Conservation (phyloP, 1,139 yeast species). For the Kurtzmaniella quercitrusa region DNA sequence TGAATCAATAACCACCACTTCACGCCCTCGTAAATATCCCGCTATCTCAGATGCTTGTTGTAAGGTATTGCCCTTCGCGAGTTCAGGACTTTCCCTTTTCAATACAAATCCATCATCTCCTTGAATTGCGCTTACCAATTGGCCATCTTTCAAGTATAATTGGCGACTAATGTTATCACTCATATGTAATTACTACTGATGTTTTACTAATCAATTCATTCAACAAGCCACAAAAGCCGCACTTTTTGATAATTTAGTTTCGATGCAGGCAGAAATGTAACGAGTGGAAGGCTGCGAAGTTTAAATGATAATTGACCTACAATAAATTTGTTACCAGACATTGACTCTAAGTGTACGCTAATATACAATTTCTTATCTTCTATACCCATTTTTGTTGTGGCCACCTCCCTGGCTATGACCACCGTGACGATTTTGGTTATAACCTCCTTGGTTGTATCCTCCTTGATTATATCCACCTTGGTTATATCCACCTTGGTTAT, state of each 20-base stretch:
- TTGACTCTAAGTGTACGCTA: neutral
- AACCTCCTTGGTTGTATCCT: slow-evolving; percentile 9
- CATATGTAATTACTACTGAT: neutral
- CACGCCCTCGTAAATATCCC: slow-evolving; percentile 2
- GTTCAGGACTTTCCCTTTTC: slow-evolving; percentile 6
- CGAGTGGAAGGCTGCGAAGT: neutral
- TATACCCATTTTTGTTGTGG: slow-evolving; percentile 17
- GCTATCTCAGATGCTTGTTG: slow-evolving; percentile 1
- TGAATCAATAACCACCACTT: slow-evolving; percentile 43
- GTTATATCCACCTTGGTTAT: slow-evolving; percentile 11
- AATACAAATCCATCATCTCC: neutral
- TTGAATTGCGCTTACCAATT: neutral
- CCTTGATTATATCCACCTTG: slow-evolving; percentile 8
- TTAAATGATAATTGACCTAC: too few species aligned
- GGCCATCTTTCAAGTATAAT: neutral
- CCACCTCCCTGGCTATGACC: slow-evolving; percentile 11
- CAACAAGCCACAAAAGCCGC: neutral
- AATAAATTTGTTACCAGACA: too few species aligned
- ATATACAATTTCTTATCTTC: slow-evolving; percentile 11
- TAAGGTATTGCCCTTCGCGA: neutral
- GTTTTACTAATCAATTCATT: neutral
- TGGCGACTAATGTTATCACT: neutral
- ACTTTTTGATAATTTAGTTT: neutral
- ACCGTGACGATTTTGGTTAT: slow-evolving; percentile 8
- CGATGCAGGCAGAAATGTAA: neutral